Conservation (phyloP, 176 grass and related monocot genomes). For the Miscanthus lutarioriparius region DNA sequence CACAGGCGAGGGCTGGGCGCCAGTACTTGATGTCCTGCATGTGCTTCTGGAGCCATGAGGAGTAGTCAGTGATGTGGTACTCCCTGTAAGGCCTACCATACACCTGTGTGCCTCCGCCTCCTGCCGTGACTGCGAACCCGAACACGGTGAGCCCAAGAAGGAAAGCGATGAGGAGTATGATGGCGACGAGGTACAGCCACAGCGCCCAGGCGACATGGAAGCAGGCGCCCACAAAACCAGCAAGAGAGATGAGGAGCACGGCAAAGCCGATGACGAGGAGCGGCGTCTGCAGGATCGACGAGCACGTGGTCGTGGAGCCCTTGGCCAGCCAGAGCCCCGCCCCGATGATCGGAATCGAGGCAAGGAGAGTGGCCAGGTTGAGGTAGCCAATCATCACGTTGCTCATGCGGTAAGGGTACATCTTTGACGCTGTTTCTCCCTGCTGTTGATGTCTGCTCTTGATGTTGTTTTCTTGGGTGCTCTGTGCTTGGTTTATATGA, state of each 20-base stretch:
- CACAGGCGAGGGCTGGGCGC: conserved; percentile 70
- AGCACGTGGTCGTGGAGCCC: conserved; percentile 57
- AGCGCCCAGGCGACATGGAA: conserved; percentile 87
- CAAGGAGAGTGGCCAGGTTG: conserved; percentile 79
- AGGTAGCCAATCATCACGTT: conserved; percentile 81
- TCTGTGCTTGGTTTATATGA: conserved; percentile 41
- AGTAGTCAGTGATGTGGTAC: conserved; percentile 71
- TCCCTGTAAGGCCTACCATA: conserved; percentile 71
- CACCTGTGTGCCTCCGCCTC: conserved; percentile 68
- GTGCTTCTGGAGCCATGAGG: conserved; percentile 66
- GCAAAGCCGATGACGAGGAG: conserved; percentile 74
- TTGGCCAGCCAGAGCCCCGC: conserved; percentile 77
- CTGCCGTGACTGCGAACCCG: conserved; percentile 75
- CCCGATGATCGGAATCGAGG: conserved; percentile 86
- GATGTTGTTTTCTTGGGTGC: conserved; percentile 1
- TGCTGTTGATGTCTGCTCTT: conserved; percentile 16
- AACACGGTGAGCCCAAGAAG: conserved; percentile 76
- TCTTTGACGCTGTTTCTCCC: conserved; percentile 28
- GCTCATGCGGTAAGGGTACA: conserved; percentile 73
- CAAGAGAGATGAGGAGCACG: conserved; percentile 74
- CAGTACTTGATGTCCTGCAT: conserved; percentile 62
- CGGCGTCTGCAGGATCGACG: conserved; percentile 84
- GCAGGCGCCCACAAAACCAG: conserved; percentile 92
- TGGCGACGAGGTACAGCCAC: conserved; percentile 79
- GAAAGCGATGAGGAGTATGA: conserved; percentile 64